Evolutionary conservation across 352 stramenopile genomes (phyloP), one percentile per base, ranked within the genome.

Genomic region (Phytophthora meadii): DNA sequence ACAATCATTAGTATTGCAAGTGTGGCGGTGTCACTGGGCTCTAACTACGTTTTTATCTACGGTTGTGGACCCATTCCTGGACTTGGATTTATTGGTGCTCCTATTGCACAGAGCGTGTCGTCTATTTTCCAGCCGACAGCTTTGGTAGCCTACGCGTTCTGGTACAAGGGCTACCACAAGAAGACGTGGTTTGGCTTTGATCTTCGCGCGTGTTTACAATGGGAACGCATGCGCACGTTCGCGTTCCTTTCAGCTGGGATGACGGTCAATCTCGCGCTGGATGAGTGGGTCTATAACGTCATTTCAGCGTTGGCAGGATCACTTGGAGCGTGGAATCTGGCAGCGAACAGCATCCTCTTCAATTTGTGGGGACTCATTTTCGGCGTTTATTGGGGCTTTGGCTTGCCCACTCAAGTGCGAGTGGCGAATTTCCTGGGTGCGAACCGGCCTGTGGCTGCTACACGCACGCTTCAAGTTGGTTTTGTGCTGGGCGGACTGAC

Each of bases 341-440:
- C 87, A 1, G 87, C 84, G 17, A 93, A 93, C 76, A 90, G 80
- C 58, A 87, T 95, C 39, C 71, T 95, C 39, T 93, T 89, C 63
- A 92, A 88, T 58, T 70, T 95, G 32, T 95, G 87, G 84, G 84
- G 83, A 0, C 79, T 95, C 41, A 81, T 95, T 60, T 95, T 90
- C 39, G 85, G 76, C 11, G 61, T 95, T n/a, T 94, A 90, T 56
- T 94, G 87, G 87, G 87, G 87, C 55, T 92, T 94, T 68, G 87
- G 82, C 14, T 70, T 92, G 17, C 82, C 87, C 5, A 92, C 81
- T 5, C 87, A 94, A 75, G 87, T 94, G 57, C 82, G 84, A 12
- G 69, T 72, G 0, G 87, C 87, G 40, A 94, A 93, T 48, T 93
- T 89, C 36, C 68, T 94, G 3, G 84, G 87, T 3, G 83, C 83